Evolutionary conservation across 805 yeast species (phyloP).

Genomic region (Sporopachydermia lactativora): DNA sequence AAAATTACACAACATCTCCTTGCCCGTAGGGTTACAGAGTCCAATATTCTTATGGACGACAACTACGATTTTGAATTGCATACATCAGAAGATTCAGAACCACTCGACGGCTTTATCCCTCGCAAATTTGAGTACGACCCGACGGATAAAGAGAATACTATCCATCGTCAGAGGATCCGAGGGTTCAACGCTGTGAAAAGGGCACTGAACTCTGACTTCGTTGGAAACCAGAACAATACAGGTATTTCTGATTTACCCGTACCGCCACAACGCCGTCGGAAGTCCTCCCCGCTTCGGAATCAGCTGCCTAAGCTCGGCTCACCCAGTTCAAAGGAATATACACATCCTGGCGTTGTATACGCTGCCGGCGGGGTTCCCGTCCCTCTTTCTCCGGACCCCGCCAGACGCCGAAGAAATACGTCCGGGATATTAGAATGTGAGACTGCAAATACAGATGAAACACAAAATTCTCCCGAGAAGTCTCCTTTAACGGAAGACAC

Average conservation of each 20-base stretch:
- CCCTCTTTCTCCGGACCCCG: not conserved
- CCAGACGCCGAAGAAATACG: too few species aligned
- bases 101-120: conserved; percentile 1
- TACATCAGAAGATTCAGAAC: not conserved
- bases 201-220: not conserved
- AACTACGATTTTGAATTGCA: not conserved
- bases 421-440: too few species aligned
- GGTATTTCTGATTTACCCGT: too few species aligned
- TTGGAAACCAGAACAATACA: too few species aligned
- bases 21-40: not conserved
- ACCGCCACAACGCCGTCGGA: too few species aligned
- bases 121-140: conserved; percentile 3
- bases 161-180: not conserved
- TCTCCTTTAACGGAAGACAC: not conserved
- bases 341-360: not conserved
- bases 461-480: not conserved
- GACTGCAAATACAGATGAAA: not conserved
- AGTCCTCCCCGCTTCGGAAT: not conserved
- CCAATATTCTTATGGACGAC: not conserved
- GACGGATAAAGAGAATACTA: conserved; percentile 1
- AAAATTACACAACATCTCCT: not conserved
- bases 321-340: too few species aligned
- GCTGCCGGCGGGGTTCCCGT: not conserved
- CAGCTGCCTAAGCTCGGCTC: too few species aligned
- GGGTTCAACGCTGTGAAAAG: conserved; percentile 7